Conservation (phyloP, 371 early-diverging fungal genomes). For the Mucor irregularis region DNA sequence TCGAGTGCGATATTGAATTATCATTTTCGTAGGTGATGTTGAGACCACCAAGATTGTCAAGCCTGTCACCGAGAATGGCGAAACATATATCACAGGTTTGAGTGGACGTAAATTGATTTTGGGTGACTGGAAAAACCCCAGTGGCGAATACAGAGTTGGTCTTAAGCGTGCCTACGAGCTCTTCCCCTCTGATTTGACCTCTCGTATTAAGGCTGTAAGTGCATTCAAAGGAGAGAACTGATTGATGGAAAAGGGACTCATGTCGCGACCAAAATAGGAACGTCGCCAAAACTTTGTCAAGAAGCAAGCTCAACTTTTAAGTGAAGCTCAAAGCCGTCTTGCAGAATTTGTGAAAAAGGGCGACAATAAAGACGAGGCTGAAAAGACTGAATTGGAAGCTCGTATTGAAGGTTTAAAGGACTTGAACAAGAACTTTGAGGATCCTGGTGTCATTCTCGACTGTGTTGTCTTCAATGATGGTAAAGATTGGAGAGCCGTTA, state of each 20-base stretch:
- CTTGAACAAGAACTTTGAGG: slow-evolving; percentile 65
- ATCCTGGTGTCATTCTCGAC: slow-evolving; percentile 81
- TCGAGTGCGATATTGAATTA: no score
- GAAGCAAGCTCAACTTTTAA: slow-evolving; percentile 66
- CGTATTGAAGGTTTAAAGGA: slow-evolving; percentile 70
- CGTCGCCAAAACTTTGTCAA: slow-evolving; percentile 65
- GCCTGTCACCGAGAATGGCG: slow-evolving; percentile 42
- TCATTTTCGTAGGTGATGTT: slow-evolving; percentile 63
- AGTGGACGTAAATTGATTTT: slow-evolving; percentile 80
- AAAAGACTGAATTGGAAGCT: slow-evolving; percentile 67
- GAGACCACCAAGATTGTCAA: slow-evolving; percentile 62
- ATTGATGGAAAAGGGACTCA: neutral
- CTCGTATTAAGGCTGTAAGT: slow-evolving; percentile 58
- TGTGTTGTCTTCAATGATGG: slow-evolving; percentile 90
- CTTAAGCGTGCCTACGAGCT: slow-evolving; percentile 78
- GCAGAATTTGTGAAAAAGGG: slow-evolving; percentile 46
- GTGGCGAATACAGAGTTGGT: slow-evolving; percentile 84
- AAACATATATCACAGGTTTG: slow-evolving; percentile 61
- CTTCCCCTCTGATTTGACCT: slow-evolving; percentile 68
- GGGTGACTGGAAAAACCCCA: slow-evolving; percentile 75
- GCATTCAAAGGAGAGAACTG: no score
- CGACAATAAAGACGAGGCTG: slow-evolving; percentile 29
- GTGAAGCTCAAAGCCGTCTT: slow-evolving; percentile 61
- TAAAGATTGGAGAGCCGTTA: slow-evolving; percentile 80
- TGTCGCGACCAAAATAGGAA: slow-evolving; percentile 51